Evolutionary conservation across 345 rosid genomes (phyloP).

Genomic region (Jatropha curcas): DNA sequence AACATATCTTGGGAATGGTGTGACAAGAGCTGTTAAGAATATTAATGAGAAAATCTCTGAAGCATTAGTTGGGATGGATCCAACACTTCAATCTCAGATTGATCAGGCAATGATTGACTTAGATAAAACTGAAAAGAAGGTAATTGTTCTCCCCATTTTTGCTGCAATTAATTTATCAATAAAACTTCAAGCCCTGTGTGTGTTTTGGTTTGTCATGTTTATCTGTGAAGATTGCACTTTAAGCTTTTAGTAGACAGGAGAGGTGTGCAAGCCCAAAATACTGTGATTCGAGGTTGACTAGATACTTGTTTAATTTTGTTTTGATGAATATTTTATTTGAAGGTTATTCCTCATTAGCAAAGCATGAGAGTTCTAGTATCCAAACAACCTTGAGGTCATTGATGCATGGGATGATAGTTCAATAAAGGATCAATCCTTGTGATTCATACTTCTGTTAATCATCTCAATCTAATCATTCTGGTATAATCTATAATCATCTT

Average conservation of each 20-base stretch:
- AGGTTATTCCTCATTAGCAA: not conserved
- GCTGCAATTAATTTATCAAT: not conserved
- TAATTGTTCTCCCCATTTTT: conserved; percentile 10
- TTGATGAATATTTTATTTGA: conserved; percentile 2
- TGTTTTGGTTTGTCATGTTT: not conserved
- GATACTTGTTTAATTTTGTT: too few species aligned
- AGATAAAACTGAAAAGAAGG: conserved; percentile 98
- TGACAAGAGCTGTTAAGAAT: conserved; percentile 86
- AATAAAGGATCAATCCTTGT: not conserved
- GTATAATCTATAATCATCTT: not conserved
- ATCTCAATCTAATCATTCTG: not conserved
- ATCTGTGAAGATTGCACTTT: not conserved
- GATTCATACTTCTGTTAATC: not conserved
- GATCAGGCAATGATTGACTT: conserved; percentile 98
- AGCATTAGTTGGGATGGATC: conserved; percentile 95
- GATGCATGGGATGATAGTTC: not conserved
- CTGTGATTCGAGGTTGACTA: not conserved
- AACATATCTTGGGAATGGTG: conserved; percentile 84
- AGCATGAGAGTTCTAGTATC: not conserved
- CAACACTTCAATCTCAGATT: conserved; percentile 79
- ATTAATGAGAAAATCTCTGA: conserved; percentile 82
- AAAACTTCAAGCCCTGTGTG: too few species aligned
- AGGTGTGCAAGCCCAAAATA: not conserved
- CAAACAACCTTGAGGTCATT: not conserved
- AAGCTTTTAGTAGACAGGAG: not conserved